Percentiles rank a stretch among this genome's conserved stretches.
These are phyloP conservation scores for Hypoxylon subgilvum DNA, from an alignment of 495 filamentous ascomycete genomes.

Conservation along the genomic window DNA sequence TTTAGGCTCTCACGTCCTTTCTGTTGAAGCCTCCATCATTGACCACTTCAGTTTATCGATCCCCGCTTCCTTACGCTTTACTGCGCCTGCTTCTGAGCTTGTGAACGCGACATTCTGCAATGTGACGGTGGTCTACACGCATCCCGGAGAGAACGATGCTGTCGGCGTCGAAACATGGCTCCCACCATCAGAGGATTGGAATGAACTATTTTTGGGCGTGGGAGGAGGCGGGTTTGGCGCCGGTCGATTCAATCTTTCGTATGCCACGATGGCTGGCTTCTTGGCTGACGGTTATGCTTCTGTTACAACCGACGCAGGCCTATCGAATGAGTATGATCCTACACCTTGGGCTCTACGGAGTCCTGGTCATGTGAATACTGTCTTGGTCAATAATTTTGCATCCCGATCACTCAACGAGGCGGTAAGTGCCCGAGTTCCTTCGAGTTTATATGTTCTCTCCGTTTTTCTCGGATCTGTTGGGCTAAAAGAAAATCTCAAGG, in stretches of 20 bases:
- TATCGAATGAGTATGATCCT: slow-evolving; percentile 14
- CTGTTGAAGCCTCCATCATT: slow-evolving; percentile 1
- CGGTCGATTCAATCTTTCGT: slow-evolving; percentile 21
- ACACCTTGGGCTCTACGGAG: slow-evolving; percentile 34
- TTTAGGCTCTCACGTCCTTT: slow-evolving; percentile 1
- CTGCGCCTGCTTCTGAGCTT: not conserved
- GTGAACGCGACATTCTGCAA: slow-evolving; percentile 49
- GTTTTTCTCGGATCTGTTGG: too few relatives aligned
- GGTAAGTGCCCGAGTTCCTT: slow-evolving; percentile 1
- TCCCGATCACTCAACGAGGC: not conserved
- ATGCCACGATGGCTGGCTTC: slow-evolving; percentile 29
- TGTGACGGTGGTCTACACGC: slow-evolving; percentile 53
- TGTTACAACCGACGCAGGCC: slow-evolving; percentile 40
- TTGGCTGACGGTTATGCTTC: slow-evolving; percentile 42
- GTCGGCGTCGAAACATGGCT: slow-evolving; percentile 47
- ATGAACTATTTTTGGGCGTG: slow-evolving; percentile 46
- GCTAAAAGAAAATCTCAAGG: too few relatives aligned
- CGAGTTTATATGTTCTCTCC: not conserved
- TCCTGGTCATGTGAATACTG: slow-evolving; percentile 40
- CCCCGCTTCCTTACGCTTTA: not conserved
- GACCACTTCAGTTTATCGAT: not conserved
- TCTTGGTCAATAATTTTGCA: slow-evolving; percentile 33
- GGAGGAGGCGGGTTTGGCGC: slow-evolving; percentile 50
- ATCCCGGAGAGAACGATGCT: slow-evolving; percentile 47
- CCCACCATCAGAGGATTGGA: slow-evolving; percentile 45